Conservation (phyloP, 179 eudicot genomes). For the Corrigiola litoralis region DNA sequence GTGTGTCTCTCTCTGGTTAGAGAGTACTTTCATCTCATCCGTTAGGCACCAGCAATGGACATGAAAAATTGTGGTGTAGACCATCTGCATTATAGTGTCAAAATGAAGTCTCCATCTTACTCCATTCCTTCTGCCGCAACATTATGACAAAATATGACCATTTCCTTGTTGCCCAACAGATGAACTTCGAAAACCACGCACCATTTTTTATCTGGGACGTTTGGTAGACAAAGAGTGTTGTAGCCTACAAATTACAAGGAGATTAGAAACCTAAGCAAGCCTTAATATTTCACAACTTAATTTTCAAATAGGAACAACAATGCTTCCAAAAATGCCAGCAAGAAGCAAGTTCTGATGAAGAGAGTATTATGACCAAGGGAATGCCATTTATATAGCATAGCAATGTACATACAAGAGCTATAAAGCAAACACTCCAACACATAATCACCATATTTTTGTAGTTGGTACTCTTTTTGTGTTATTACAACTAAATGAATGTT, state of each 20-base stretch:
- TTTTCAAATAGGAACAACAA: not conserved
- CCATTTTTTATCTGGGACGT: constrained; percentile 18
- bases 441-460: too few species aligned
- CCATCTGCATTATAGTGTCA: too few species aligned
- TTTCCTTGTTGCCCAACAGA: constrained; percentile 24
- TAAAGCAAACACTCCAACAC: not conserved
- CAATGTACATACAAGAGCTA: not conserved
- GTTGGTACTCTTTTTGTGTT: too few species aligned
- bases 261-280: not conserved
- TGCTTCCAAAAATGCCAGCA: constrained; percentile 3
- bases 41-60: too few species aligned
- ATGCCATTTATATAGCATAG: too few species aligned
- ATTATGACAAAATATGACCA: constrained; percentile 23
- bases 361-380: not conserved
- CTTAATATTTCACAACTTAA: not conserved
- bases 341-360: constrained; percentile 2
- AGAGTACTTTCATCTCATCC: too few species aligned
- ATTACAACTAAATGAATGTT: too few species aligned
- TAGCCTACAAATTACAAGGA: constrained; percentile 10
- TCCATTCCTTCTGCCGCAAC: too few species aligned
- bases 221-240: constrained; percentile 15
- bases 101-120: too few species aligned
- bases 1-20: too few species aligned
- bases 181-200: constrained; percentile 19
- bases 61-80: too few species aligned